Evolutionary conservation across 2,329 filamentous ascomycete species (phyloP).

Genomic region (Phaeosphaeriaceae sp.): DNA sequence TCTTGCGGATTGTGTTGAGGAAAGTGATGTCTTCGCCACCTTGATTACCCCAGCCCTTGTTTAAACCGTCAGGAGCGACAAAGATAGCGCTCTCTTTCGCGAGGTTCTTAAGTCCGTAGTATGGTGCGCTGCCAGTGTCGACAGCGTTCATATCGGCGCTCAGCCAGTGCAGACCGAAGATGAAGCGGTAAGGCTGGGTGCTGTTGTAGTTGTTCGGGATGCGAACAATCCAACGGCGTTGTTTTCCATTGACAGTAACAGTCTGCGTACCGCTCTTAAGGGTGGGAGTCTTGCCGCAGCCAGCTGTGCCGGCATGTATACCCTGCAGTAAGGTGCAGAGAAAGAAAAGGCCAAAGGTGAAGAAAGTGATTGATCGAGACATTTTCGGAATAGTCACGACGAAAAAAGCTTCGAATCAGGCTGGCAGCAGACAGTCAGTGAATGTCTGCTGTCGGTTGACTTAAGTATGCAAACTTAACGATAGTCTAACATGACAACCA

Average conservation of each 20-base stretch:
- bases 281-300: slow-evolving; percentile 22
- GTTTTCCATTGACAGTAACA: slow-evolving; percentile 30
- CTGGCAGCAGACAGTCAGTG: not conserved
- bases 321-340: slow-evolving; percentile 11
- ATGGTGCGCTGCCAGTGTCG: slow-evolving; percentile 35
- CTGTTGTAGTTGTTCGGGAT: slow-evolving; percentile 52
- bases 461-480: not conserved
- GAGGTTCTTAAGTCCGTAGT: slow-evolving; percentile 51
- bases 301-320: slow-evolving; percentile 10
- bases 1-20: slow-evolving; percentile 49
- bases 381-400: slow-evolving; percentile 2
- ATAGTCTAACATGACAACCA: not conserved
- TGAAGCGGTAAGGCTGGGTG: slow-evolving; percentile 49
- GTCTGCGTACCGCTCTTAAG: slow-evolving; percentile 16
- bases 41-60: slow-evolving; percentile 52
- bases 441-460: not conserved
- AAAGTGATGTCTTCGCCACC: slow-evolving; percentile 54
- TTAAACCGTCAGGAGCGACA: slow-evolving; percentile 52
- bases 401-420: not conserved
- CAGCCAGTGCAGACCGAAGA: slow-evolving; percentile 54
- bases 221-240: slow-evolving; percentile 19
- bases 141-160: slow-evolving; percentile 49
- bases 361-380: slow-evolving; percentile 14
- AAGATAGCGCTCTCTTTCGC: slow-evolving; percentile 51
- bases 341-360: slow-evolving; percentile 12